Evolutionary conservation across 371 early-diverging fungal species (phyloP), one percentile per base, ranked within the genome.

Genomic region (Aphelidium insulamus): DNA sequence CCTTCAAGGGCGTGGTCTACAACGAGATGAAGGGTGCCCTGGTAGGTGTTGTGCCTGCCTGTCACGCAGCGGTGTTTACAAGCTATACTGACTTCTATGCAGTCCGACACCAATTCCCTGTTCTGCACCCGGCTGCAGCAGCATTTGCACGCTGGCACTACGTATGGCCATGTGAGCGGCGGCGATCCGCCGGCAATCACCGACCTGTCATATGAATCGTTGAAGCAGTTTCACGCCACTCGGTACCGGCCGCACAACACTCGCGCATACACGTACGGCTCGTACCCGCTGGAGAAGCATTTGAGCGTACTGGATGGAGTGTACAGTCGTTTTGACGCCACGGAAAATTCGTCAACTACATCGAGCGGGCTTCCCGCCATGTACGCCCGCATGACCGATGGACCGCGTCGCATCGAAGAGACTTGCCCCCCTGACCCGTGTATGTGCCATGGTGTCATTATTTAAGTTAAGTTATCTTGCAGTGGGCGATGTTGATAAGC

Each of bases 11-110:
- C 19, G 79, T 92, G 21, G 94, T 92, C 3, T 92, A 79, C 49
- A 92, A 91, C 49, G 94, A 92, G 43, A 92, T 92, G 94, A 92
- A 92, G 58, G 94, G 94, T 6, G 74, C 69, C 36, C 65, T 77
- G 45, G 68, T 67, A 61, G 38, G 50, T 32, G 0, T 9, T 10
- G 11, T 38, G 6, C n/a, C 9, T 26, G 12, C 19, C 19, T 23
- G 7, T 32, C 26, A 43, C 19, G 30, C 18, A 12, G 10, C 12
- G 14, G 14, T 24, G 19, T 24, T 15, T 23, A 4, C 3, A 14
- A 27, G 18, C 12, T 17, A 2, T 10, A 4, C 14, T 15, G 10
- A 2, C 59, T 63, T 61, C 22, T 10, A 52, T 48, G 15, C 48
- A 58, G 40, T 62, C 67, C 10, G 86, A 90, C 42, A 54, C 76